A percentile compares a stretch with the other conserved stretches of the same genome.
Conservation (phyloP, 1,139 yeast species). For the Oligophagozyma castellii region DNA sequence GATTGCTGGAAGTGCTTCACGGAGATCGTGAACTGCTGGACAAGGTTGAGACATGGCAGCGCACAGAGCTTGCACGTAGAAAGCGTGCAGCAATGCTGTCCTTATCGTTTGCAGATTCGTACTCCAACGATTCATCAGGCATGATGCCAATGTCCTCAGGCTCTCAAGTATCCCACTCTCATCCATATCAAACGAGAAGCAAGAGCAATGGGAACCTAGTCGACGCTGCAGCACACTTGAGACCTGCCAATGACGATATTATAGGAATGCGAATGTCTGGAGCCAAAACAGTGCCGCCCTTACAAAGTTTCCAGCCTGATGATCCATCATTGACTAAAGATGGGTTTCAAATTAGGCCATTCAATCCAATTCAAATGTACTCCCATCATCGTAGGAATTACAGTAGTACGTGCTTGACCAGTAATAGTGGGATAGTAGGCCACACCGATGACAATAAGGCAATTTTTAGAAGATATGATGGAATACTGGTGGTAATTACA, state of each 20-base stretch:
- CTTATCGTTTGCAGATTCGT: constrained; percentile 1
- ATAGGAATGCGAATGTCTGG: background rate
- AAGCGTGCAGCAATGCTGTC: constrained; percentile 8
- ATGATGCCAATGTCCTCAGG: background rate
- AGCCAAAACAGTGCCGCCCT: background rate
- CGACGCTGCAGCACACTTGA: constrained; percentile 9
- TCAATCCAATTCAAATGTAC: constrained; percentile 16
- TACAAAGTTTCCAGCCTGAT: background rate
- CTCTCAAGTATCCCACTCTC: constrained; percentile 6
- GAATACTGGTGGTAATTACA: constrained; percentile 50
- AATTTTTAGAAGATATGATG: constrained; percentile 58
- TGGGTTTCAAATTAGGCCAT: constrained; percentile 3
- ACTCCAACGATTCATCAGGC: constrained; percentile 4
- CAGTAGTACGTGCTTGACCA: constrained; percentile 24
- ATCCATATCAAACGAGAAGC: constrained; percentile 23
- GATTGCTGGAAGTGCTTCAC: constrained; percentile 39
- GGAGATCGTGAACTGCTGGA: constrained; percentile 27
- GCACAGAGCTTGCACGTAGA: constrained; percentile 5
- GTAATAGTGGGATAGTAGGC: constrained; percentile 25
- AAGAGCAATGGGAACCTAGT: constrained; percentile 17
- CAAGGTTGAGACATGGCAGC: constrained; percentile 17
- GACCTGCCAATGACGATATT: constrained; percentile 12
- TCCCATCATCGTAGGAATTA: constrained; percentile 25
- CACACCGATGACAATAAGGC: constrained; percentile 30
- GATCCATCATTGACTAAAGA: background rate